Percentiles rank a stretch among this genome's conserved stretches.
phyloP scores from a whole-genome alignment of 208 protist species.

The Acanthamoeba rhysodes region DNA sequence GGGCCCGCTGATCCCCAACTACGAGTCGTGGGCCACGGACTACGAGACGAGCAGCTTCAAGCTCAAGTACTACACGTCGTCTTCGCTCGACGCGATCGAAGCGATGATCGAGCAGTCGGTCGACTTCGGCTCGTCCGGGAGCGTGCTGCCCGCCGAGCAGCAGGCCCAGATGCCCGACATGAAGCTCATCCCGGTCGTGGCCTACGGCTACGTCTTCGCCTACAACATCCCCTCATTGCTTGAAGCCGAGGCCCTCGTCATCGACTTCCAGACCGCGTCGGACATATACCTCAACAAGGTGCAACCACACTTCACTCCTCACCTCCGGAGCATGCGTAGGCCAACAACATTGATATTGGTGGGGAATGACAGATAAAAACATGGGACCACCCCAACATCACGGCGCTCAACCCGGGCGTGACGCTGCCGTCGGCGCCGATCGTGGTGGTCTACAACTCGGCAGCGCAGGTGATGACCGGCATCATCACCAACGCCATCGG shows the following conservation, averaged over 20 bases:
- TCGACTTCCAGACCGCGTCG: neutral
- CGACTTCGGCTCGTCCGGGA: neutral
- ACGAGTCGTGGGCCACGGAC: conserved; percentile 24
- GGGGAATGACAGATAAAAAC: neutral
- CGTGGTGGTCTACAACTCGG: conserved; percentile 2
- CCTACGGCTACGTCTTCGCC: neutral
- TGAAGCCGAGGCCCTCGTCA: neutral
- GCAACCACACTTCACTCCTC: neutral
- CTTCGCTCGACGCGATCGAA: neutral
- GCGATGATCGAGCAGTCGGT: neutral
- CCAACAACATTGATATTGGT: no score
- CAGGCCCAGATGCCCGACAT: neutral
- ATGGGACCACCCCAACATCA: neutral
- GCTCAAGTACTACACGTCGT: conserved; percentile 12
- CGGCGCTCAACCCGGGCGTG: neutral
- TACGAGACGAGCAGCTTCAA: neutral
- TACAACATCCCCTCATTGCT: neutral
- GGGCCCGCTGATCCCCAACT: neutral
- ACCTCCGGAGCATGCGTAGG: no score
- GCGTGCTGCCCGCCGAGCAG: neutral
- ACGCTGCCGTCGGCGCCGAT: neutral
- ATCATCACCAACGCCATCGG: neutral
- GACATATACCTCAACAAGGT: conserved; percentile 27
- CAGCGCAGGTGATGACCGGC: neutral
- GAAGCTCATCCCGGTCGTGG: neutral